Base-by-base conservation (phyloP, 176 grass and related monocot genomes). In the Bromus sterilis region DNA sequence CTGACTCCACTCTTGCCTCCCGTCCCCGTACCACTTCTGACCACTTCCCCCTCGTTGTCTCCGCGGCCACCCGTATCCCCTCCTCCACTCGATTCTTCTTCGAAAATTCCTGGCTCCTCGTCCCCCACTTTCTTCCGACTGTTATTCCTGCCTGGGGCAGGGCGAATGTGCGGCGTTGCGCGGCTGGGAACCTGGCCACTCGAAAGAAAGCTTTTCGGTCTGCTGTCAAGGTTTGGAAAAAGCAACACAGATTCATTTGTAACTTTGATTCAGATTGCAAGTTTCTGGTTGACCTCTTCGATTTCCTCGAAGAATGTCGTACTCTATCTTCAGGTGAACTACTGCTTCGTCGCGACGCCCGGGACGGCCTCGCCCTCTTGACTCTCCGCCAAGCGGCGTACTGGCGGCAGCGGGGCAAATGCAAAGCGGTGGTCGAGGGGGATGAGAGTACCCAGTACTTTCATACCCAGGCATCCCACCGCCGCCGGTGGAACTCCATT, bases 321-420 rank as follows among this genome's bases (percentile, higher is more conserved):
- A 3, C 10, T 4, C 1, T 58, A 1, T 58, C 56, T 3, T 3
- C 6, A 1, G 10, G 4, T 11, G 56, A 58, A 11, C 0, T 0
- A 0, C 1, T 10, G 0, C 56, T 58, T 0, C 10, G 56, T 4
- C 1, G 9, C 0, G n/a, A 10, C 2, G 59, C 59, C 0, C 59
- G 59, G 0, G 2, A 4, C 0, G 4, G 29, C 4, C 60, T 63
- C 5, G 29, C 13, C 0, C n/a, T n/a, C n/a, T n/a, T n/a, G n/a
- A n/a, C 26, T 8, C 1, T 61, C 29, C 6, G 18, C 32, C 60
- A 29, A 12, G 0, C 0, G 16, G 60, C 60, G 0, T 8, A 35
- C 0, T 35, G 31, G 62, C 34, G 35, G 31, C 62, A 65, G 31
- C 2, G 16, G 0, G 62, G 31, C 0, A 35, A 65, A 3, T 21